These are phyloP conservation scores for Penicillium hordei DNA, from an alignment of 2,329 filamentous ascomycete genomes.

Conservation along the genomic window DNA sequence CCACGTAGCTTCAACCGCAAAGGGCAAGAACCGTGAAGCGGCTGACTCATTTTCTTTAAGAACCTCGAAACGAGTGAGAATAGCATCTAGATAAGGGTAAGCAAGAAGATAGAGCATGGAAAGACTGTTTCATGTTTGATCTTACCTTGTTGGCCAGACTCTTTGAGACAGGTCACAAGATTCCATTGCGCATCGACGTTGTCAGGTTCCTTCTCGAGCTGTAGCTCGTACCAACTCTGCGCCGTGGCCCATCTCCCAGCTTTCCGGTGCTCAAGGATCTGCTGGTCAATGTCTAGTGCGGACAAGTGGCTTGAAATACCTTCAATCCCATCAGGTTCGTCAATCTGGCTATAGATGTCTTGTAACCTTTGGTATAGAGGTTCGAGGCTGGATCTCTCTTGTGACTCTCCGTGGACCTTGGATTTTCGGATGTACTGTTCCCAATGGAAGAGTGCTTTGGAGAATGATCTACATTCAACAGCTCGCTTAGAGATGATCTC, in stretches of 20 bases:
- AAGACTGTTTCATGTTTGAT: background rate
- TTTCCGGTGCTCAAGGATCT: slow-evolving; percentile 88
- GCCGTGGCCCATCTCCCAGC: slow-evolving; percentile 91
- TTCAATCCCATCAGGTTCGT: slow-evolving; percentile 94
- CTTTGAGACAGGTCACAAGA: slow-evolving; percentile 82
- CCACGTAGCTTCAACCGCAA: slow-evolving; percentile 90
- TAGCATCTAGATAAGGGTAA: slow-evolving; percentile 59
- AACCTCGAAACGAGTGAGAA: slow-evolving; percentile 82
- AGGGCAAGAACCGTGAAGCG: slow-evolving; percentile 68
- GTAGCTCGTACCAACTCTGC: slow-evolving; percentile 96
- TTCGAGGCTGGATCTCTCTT: slow-evolving; percentile 55
- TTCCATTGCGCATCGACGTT: slow-evolving; percentile 78
- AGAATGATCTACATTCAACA: slow-evolving; percentile 90
- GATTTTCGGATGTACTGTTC: slow-evolving; percentile 79
- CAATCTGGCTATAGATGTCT: slow-evolving; percentile 94
- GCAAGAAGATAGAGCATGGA: background rate
- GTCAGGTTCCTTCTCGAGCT: slow-evolving; percentile 74
- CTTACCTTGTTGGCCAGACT: slow-evolving; percentile 89
- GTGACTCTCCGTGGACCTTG: slow-evolving; percentile 45
- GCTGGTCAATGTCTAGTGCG: slow-evolving; percentile 86
- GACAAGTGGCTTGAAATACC: slow-evolving; percentile 87
- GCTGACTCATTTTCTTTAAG: slow-evolving; percentile 58
- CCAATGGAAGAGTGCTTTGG: slow-evolving; percentile 88
- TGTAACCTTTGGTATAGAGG: slow-evolving; percentile 76
- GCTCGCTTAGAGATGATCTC: slow-evolving; percentile 77